phyloP scores from a whole-genome alignment of 441 rosid genomes.

The Raphanus hybrid region DNA sequence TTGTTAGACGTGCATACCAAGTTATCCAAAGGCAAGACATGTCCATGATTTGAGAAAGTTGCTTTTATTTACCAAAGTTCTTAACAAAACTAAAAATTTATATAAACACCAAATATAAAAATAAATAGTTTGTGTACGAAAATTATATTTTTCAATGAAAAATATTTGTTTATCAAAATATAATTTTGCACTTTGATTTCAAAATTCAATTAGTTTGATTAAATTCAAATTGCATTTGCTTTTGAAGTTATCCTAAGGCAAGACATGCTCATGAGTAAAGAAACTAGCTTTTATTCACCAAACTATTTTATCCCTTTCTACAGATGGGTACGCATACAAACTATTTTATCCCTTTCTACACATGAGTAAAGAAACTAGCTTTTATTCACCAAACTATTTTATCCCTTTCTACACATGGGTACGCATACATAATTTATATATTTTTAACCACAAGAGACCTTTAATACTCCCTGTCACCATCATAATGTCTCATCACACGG shows the following conservation, averaged over 20 bases:
- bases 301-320: background rate
- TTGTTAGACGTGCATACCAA: background rate
- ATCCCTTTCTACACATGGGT: background rate
- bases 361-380: background rate
- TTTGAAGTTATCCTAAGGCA: background rate
- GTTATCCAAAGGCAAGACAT: background rate
- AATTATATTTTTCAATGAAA: too few relatives aligned
- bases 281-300: background rate
- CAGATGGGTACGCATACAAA: background rate
- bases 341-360: background rate
- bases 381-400: background rate
- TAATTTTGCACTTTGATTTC: background rate
- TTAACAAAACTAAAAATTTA: too few relatives aligned
- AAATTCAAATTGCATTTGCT: background rate
- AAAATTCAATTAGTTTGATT: background rate
- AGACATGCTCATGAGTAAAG: background rate
- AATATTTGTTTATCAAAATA: background rate
- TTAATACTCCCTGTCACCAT: background rate
- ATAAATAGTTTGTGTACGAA: too few relatives aligned
- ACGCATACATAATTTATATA: background rate
- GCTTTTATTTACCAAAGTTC: background rate
- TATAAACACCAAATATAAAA: too few relatives aligned
- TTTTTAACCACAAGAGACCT: slow-evolving; percentile 12
- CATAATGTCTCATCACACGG: slow-evolving; percentile 38
- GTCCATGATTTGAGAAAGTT: background rate